A percentile compares a stretch with the other conserved stretches of the same genome.
phyloP scores from a whole-genome alignment of 1,284 basidiomycete species.

The Earliella scabrosa region DNA sequence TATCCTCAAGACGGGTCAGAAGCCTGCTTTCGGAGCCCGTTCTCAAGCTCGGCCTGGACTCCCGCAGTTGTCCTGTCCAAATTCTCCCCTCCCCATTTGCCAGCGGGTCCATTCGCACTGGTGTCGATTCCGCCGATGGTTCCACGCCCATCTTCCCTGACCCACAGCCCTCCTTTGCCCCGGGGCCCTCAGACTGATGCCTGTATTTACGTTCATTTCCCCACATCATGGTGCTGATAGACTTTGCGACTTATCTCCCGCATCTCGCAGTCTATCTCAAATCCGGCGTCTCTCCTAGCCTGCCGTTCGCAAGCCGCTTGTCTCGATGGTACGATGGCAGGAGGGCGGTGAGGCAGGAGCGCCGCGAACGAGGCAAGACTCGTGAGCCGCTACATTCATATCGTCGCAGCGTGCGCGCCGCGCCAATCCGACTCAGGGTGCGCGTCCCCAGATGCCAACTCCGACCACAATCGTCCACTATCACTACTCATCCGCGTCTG shows the following conservation, averaged over 20 bases:
- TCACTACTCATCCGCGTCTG: background rate
- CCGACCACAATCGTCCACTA: too few species aligned
- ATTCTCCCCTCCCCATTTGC: too few species aligned
- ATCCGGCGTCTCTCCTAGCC: background rate
- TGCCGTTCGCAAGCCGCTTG: background rate
- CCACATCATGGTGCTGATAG: conserved; percentile 19
- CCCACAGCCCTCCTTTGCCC: background rate
- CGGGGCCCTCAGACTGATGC: background rate
- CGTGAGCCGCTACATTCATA: too few species aligned
- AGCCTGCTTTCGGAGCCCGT: too few species aligned
- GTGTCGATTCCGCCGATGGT: background rate
- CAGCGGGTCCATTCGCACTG: too few species aligned
- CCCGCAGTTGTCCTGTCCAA: too few species aligned
- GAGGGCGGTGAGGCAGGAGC: too few species aligned
- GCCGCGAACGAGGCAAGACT: too few species aligned
- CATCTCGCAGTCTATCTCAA: conserved; percentile 25
- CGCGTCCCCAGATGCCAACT: too few species aligned
- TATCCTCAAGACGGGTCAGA: background rate
- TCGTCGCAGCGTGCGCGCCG: too few species aligned
- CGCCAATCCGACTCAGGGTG: too few species aligned
- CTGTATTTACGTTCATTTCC: conserved; percentile 10
- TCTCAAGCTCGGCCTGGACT: too few species aligned
- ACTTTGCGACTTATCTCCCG: conserved; percentile 19
- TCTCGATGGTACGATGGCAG: background rate
- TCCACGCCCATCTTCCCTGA: background rate